Evolutionary conservation across 164 flowering plant species (phyloP).

Genomic region (Amborella trichopoda): DNA sequence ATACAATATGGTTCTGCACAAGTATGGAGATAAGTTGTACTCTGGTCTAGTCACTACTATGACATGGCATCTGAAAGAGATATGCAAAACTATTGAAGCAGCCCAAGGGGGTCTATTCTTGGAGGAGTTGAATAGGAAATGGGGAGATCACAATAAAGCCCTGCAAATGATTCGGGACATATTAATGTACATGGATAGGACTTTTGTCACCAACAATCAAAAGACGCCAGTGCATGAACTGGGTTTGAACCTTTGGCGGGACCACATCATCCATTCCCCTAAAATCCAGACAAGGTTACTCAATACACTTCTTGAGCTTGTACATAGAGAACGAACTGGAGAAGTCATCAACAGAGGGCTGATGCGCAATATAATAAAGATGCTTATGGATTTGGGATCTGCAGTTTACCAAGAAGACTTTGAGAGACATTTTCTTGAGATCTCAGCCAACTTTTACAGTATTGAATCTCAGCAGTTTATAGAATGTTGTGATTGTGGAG

Average conservation of each 20-base stretch:
- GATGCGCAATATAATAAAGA: conserved; percentile 73
- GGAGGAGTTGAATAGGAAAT: conserved; percentile 79
- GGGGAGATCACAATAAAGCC: conserved; percentile 85
- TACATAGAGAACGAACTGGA: conserved; percentile 57
- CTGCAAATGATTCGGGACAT: conserved; percentile 85
- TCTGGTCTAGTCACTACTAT: conserved; percentile 75
- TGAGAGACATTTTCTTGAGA: conserved; percentile 70
- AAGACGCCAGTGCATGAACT: conserved; percentile 85
- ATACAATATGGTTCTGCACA: conserved; percentile 93
- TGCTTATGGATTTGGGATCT: conserved; percentile 76
- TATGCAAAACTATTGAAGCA: conserved; percentile 61
- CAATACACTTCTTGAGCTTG: conserved; percentile 63
- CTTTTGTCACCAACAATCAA: conserved; percentile 60
- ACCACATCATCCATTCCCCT: conserved; percentile 50
- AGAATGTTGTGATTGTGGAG: conserved; percentile 81
- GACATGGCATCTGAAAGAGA: conserved; percentile 69
- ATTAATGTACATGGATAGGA: conserved; percentile 97
- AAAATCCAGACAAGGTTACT: conserved; percentile 62
- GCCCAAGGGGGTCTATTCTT: conserved; percentile 74
- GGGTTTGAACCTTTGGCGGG: conserved; percentile 87
- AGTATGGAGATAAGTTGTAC: conserved; percentile 85
- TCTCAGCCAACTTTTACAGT: conserved; percentile 63
- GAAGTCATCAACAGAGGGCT: conserved; percentile 75
- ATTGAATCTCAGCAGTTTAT: conserved; percentile 74
- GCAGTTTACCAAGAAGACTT: conserved; percentile 75